Conservation (phyloP, 176 grass and related monocot species). For the Cenchrus americanus region DNA sequence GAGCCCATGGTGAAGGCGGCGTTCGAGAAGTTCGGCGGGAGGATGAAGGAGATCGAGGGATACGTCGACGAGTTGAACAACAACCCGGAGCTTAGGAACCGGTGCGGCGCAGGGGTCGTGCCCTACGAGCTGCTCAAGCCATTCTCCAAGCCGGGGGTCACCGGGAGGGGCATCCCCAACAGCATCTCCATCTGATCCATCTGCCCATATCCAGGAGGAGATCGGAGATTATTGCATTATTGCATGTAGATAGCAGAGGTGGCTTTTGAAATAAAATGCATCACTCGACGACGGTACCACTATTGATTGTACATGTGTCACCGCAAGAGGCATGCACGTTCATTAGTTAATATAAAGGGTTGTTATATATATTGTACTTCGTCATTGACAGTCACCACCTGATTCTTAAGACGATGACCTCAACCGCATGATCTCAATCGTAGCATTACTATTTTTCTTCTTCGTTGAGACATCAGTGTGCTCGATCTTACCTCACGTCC, state of each 20-base stretch:
- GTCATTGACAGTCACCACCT: too few species aligned
- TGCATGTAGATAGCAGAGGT: background rate
- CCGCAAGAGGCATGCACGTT: too few species aligned
- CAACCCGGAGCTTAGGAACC: conserved; percentile 55
- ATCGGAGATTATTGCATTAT: background rate
- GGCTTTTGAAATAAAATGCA: conserved; percentile 30
- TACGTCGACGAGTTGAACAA: conserved; percentile 68
- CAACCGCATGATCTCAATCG: too few species aligned
- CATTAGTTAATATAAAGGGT: too few species aligned
- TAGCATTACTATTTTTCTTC: too few species aligned
- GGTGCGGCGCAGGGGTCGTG: conserved; percentile 76
- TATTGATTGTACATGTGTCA: too few species aligned
- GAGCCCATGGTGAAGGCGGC: conserved; percentile 65
- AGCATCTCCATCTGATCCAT: conserved; percentile 82
- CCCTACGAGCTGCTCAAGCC: conserved; percentile 95
- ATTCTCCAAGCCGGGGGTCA: conserved; percentile 74
- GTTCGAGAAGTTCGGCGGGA: conserved; percentile 77
- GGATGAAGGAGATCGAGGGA: conserved; percentile 83
- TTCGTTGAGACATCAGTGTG: too few species aligned
- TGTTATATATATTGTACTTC: too few species aligned
- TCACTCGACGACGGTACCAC: background rate
- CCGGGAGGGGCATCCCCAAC: conserved; percentile 82
- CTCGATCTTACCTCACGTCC: too few species aligned
- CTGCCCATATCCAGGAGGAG: too few species aligned
- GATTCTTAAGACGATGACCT: too few species aligned